Conservation (phyloP, 306 rosid genomes). For the Luffa acutangula region DNA sequence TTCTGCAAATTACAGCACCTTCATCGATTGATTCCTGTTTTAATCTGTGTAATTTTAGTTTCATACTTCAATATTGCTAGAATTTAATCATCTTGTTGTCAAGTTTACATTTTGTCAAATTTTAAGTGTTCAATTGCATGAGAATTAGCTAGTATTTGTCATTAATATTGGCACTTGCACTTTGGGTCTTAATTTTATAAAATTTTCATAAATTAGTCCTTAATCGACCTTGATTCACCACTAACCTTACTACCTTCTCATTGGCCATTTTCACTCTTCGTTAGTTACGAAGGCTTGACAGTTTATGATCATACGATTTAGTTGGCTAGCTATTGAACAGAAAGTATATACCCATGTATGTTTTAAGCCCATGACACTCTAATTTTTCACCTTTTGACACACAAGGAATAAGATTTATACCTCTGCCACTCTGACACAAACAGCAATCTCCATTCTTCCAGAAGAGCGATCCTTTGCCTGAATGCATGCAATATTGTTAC, state of each 20-base stretch:
- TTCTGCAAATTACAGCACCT: too few species aligned
- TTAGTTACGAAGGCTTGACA: background rate
- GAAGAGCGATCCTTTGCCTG: conserved; percentile 78
- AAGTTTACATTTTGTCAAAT: too few species aligned
- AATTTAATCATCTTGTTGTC: too few species aligned
- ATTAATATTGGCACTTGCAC: too few species aligned
- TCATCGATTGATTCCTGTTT: too few species aligned
- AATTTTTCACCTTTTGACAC: background rate
- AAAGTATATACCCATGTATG: background rate
- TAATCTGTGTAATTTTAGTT: too few species aligned
- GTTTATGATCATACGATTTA: background rate
- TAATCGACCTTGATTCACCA: too few species aligned
- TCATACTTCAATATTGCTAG: too few species aligned
- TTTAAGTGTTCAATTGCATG: too few species aligned
- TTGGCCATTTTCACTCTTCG: background rate
- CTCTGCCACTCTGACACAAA: conserved; percentile 80
- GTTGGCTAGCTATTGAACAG: background rate
- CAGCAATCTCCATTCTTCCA: conserved; percentile 76
- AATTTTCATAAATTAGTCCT: too few species aligned
- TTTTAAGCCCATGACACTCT: background rate
- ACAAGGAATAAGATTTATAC: conserved; percentile 29
- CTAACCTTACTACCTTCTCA: background rate
- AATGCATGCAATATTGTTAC: conserved; percentile 72
- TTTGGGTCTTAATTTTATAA: too few species aligned
- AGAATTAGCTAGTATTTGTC: too few species aligned